These are phyloP conservation scores for Protomyces lactucae-debilis DNA, from an alignment of 1,139 yeast species.

Conservation along the genomic window DNA sequence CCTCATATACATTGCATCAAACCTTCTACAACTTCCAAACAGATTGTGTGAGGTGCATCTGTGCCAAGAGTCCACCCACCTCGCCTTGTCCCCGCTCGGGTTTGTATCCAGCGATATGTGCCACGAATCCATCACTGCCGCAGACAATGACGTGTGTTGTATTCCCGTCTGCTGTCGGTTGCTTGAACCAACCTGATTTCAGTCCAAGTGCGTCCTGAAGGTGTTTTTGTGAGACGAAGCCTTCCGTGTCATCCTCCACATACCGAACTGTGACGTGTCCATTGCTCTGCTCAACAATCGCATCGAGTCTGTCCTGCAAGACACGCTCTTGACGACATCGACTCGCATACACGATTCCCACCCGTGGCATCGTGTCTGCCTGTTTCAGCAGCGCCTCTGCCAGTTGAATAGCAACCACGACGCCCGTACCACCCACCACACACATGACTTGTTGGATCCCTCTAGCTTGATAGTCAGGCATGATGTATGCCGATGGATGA, in stretches of 20 bases:
- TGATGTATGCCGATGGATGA: constrained; percentile 6
- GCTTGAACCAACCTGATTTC: background rate
- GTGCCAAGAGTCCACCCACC: constrained; percentile 24
- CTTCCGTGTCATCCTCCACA: background rate
- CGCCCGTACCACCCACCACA: constrained; percentile 27
- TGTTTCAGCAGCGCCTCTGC: background rate
- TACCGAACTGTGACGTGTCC: background rate
- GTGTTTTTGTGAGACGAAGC: background rate
- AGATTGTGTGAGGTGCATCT: constrained; percentile 37
- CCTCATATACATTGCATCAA: background rate
- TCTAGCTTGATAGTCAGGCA: background rate
- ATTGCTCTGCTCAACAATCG: background rate
- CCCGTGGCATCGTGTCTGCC: constrained; percentile 2
- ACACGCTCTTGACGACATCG: background rate
- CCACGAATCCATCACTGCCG: constrained; percentile 28
- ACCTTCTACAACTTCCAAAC: constrained; percentile 25
- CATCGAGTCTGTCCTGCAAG: background rate
- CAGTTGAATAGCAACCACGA: constrained; percentile 22
- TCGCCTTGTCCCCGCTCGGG: constrained; percentile 26
- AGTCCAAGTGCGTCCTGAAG: background rate
- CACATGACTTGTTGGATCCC: background rate
- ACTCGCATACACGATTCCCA: constrained; percentile 16
- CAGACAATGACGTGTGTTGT: constrained; percentile 18
- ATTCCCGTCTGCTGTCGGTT: background rate
- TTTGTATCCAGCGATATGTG: constrained; percentile 24